Base-by-base conservation (phyloP, 495 filamentous ascomycete genomes). In the Trichocladium antarcticum region DNA sequence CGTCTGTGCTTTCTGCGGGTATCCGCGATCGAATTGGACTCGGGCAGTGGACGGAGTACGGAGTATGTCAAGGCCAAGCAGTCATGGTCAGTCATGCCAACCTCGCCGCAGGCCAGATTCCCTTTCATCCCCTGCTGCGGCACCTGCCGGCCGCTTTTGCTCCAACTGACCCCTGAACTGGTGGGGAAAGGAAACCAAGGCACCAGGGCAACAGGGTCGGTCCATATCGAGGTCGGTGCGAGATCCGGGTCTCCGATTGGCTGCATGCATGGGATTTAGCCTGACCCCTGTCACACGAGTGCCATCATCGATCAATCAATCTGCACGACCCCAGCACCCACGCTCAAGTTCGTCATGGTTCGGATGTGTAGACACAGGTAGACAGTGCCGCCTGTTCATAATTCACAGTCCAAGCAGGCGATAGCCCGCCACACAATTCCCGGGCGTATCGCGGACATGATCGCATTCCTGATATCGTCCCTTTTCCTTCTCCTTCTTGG, bases 121-220 rank as follows among this genome's bases (percentile, higher is more conserved):
- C 34, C 24, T 34, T 48, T 42, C 16, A 47, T 20, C 20, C 48
- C 49, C 51, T 42, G 45, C 42, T 37, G 44, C 38, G 28, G 28
- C 21, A 28, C 28, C 31, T 35, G 31, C 49, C 56, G 47, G 53
- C 50, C 57, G 22, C 17, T 45, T 51, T 42, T 21, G 10, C 8
- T 28, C 14, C 21, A 29, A 19, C 15, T 20, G 39, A 46, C 47
- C 55, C 51, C 50, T 57, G 55, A 48, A 34, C 16, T 29, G 14
- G 49, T 53, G 49, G 56, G 43, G 48, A 42, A 35, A 35, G n/a
- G n/a, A n/a, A n/a, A n/a, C n/a, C n/a, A n/a, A n/a, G n/a, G n/a
- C n/a, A n/a, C n/a, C n/a, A n/a, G n/a, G n/a, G n/a, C n/a, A n/a
- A n/a, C n/a, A n/a, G n/a, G n/a, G n/a, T n/a, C n/a, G n/a, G n/a